These are phyloP conservation scores for Nicotiana benthamiana DNA, from an alignment of 257 asterid genomes.

Conservation along the genomic window DNA sequence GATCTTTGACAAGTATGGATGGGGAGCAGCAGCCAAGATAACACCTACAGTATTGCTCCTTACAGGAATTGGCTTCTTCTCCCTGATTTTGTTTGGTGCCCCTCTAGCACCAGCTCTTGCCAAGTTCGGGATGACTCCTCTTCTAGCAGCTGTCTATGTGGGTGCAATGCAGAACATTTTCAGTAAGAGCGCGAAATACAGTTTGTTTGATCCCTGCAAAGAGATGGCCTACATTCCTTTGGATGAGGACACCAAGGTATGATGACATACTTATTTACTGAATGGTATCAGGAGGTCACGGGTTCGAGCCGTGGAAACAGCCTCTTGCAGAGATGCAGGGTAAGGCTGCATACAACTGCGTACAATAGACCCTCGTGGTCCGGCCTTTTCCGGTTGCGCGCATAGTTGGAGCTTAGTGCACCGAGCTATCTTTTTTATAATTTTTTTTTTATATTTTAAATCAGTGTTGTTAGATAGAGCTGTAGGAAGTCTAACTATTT, in stretches of 20 bases:
- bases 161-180: slow-evolving; percentile 98
- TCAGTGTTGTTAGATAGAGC: neutral
- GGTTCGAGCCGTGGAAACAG: too few relatives aligned
- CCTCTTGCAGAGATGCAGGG: too few relatives aligned
- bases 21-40: slow-evolving; percentile 95
- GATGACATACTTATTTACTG: neutral
- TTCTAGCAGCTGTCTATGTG: slow-evolving; percentile 90
- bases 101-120: slow-evolving; percentile 82
- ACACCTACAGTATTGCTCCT: slow-evolving; percentile 91
- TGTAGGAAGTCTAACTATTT: neutral
- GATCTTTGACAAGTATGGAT: slow-evolving; percentile 81
- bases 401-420: too few relatives aligned
- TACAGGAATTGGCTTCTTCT: slow-evolving; percentile 90
- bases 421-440: too few relatives aligned
- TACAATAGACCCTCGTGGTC: too few relatives aligned
- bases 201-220: slow-evolving; percentile 97
- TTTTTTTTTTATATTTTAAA: too few relatives aligned
- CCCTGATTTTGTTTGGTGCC: slow-evolving; percentile 70
- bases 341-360: too few relatives aligned
- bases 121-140: slow-evolving; percentile 81
- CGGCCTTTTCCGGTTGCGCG: too few relatives aligned
- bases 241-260: slow-evolving; percentile 97
- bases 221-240: slow-evolving; percentile 99
- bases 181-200: slow-evolving; percentile 95
- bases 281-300: neutral